Evolutionary conservation across 805 yeast genomes (phyloP), one percentile per base, ranked within the genome.

Genomic region (Lipomyces spencermartinsiae): DNA sequence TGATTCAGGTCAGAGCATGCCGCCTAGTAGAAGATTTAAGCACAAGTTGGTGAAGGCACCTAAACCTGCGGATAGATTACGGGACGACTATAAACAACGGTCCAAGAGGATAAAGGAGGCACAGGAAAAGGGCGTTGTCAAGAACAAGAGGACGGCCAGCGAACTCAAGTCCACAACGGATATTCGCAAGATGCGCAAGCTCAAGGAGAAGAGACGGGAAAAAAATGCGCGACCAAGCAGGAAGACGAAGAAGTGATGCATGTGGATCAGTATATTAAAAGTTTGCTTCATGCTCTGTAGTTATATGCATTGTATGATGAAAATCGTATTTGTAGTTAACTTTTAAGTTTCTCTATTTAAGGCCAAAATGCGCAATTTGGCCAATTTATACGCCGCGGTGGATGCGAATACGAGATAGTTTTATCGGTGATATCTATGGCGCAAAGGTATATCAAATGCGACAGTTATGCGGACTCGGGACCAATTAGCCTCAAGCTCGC

Each of bases 11-110:
- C 63, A 43, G 35, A 59, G 60, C 19, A 63, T 65, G 29, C 51
- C 53, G 19, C 10, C 33, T 12, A 39, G 55, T 43, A 51, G 72
- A 34, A 66, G 85, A 72, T 92, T 87, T 83, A 87, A 87, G 79
- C 98, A 95, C 77, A 87, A 88, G 70, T 86, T 85, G 75, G 81
- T 81, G 59, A 85, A 85, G 69, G 93, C 97, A 1, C 99, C 99
- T 54, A 91, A 87, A 76, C 80, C 89, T 54, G 97, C 99, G n/a
- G 98, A 93, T 76, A 92, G 86, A 79, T 87, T 82, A 73, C 87
- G 98, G 80, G 97, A 93, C 76, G 93, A 95, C 79, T 95, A 86
- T 80, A 84, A 87, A 68, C 83, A 83, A 71, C 97, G 94, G 78
- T 88, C 90, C 86, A 87, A 88, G 82, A 89, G 90, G 80, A 94